phyloP scores from a whole-genome alignment of 2,329 filamentous ascomycete species.

The Calonectria fujianensis region DNA sequence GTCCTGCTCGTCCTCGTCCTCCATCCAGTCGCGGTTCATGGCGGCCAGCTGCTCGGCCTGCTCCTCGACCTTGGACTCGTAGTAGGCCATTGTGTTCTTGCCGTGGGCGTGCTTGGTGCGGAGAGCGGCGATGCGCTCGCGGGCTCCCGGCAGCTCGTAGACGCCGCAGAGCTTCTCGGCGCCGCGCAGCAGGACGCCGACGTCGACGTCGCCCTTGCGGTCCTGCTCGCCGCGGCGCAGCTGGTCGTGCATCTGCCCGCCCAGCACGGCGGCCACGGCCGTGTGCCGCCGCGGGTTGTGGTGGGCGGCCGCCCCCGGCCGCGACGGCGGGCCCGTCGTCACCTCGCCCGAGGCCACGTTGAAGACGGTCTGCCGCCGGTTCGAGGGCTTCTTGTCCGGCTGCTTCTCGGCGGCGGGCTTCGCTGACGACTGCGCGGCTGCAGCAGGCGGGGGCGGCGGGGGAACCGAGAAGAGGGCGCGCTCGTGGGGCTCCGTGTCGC shows the following conservation, averaged over 20 bases:
- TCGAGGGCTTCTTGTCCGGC: constrained; percentile 59
- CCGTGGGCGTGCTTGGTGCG: constrained; percentile 83
- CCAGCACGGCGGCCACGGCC: constrained; percentile 91
- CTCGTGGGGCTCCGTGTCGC: constrained; percentile 96
- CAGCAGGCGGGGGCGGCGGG: constrained; percentile 75
- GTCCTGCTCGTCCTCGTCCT: constrained; percentile 73
- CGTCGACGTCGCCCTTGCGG: constrained; percentile 83
- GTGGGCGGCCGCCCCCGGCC: constrained; percentile 58
- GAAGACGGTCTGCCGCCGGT: constrained; percentile 78
- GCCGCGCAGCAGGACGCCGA: constrained; percentile 88
- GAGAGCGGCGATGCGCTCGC: constrained; percentile 84
- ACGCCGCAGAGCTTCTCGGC: constrained; percentile 94
- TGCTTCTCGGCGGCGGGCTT: constrained; percentile 60
- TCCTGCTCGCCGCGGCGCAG: constrained; percentile 76
- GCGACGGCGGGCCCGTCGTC: constrained; percentile 72
- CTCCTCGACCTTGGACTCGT: constrained; percentile 86
- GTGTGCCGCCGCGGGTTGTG: constrained; percentile 80
- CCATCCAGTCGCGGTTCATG: constrained; percentile 80
- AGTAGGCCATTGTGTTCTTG: constrained; percentile 83
- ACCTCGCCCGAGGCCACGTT: constrained; percentile 79
- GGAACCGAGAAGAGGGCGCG: constrained; percentile 96
- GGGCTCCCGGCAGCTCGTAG: constrained; percentile 87
- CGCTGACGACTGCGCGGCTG: constrained; percentile 55
- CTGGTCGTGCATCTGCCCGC: constrained; percentile 88
- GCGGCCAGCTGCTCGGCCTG: constrained; percentile 84